Conservation (phyloP, 139 green algal genomes). For the Picochlorum costavermella region DNA sequence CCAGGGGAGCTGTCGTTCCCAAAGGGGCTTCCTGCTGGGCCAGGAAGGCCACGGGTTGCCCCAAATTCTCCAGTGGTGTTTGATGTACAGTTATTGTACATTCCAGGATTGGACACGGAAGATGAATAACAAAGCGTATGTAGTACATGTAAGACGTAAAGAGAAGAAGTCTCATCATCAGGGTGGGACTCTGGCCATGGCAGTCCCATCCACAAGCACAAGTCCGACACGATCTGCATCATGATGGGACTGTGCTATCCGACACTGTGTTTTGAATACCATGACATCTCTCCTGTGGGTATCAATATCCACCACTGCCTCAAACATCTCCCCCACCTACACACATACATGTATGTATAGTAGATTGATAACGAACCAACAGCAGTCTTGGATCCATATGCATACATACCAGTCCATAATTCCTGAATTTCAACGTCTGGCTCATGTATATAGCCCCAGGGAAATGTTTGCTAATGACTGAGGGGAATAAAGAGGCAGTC, state of each 20-base stretch:
- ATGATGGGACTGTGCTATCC: too few species aligned
- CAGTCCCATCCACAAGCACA: background rate
- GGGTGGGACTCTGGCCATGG: background rate
- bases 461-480: slow-evolving; percentile 56
- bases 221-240: too few species aligned
- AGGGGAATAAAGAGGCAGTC: slow-evolving; percentile 60
- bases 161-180: background rate
- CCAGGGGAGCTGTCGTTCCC: slow-evolving; percentile 87
- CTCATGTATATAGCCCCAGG: slow-evolving; percentile 57
- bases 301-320: background rate
- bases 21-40: slow-evolving; percentile 66
- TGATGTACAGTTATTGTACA: slow-evolving; percentile 86
- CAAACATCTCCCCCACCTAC: background rate
- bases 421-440: slow-evolving; percentile 57
- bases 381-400: background rate
- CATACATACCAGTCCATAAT: slow-evolving; percentile 27
- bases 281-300: background rate
- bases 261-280: background rate
- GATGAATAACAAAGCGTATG: background rate
- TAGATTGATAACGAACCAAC: background rate
- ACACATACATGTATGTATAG: background rate
- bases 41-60: slow-evolving; percentile 61
- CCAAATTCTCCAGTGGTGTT: slow-evolving; percentile 63
- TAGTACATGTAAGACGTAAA: too few species aligned
- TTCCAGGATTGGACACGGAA: slow-evolving; percentile 61